Conservation (phyloP, 176 grass and related monocot genomes). For the Rhipidocladum racemiflorum region DNA sequence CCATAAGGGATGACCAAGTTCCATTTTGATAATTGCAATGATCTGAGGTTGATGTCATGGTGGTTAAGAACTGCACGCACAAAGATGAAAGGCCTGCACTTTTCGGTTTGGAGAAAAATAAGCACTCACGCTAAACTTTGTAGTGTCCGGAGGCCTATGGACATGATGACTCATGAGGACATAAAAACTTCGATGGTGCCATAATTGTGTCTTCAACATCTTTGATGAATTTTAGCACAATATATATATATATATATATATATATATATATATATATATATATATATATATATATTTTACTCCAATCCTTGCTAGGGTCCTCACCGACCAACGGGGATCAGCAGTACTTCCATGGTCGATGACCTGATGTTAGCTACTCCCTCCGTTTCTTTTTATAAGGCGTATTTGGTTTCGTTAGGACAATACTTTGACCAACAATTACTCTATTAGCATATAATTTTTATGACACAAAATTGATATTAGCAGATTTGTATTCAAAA, state of each 20-base stretch:
- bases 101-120: neutral
- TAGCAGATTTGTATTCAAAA: too few species aligned
- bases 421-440: too few species aligned
- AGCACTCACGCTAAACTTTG: neutral
- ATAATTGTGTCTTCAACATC: conserved; percentile 11
- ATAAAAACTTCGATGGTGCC: neutral
- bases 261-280: too few species aligned
- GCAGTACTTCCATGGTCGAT: neutral
- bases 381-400: too few species aligned
- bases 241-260: too few species aligned
- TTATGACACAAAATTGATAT: too few species aligned
- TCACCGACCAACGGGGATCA: neutral
- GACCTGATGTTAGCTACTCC: neutral
- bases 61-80: neutral
- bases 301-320: too few species aligned
- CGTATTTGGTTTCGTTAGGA: too few species aligned
- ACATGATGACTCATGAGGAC: neutral
- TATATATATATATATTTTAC: too few species aligned
- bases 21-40: neutral
- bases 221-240: neutral
- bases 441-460: too few species aligned
- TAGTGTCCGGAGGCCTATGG: neutral
- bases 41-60: neutral
- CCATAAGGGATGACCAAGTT: neutral
- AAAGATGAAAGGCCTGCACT: neutral